Evolutionary conservation across 441 rosid genomes (phyloP).

Genomic region (Theobroma grandiflorum): DNA sequence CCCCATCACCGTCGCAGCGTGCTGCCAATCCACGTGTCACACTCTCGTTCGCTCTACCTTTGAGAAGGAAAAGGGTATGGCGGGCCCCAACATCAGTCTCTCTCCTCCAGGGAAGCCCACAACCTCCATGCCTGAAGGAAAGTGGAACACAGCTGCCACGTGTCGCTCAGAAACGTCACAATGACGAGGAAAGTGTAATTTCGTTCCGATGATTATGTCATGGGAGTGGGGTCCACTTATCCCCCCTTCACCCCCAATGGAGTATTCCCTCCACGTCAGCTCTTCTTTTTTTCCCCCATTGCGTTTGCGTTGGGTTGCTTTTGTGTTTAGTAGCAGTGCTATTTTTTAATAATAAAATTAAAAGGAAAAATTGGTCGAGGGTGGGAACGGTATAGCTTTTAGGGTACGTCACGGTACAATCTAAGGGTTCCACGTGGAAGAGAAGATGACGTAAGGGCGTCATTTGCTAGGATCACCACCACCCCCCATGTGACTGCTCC

Average conservation of each 20-base stretch:
- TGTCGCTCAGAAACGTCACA: slow-evolving; percentile 44
- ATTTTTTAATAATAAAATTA: not conserved
- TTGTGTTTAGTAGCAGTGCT: not conserved
- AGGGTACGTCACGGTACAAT: not conserved
- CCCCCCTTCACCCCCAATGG: not conserved
- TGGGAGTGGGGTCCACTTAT: slow-evolving; percentile 1
- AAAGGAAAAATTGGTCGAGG: too few relatives aligned
- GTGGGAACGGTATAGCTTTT: too few relatives aligned
- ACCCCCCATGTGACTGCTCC: slow-evolving; percentile 15
- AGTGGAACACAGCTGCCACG: slow-evolving; percentile 39
- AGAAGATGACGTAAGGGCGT: not conserved
- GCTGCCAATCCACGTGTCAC: slow-evolving; percentile 21
- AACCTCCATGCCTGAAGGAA: slow-evolving; percentile 53
- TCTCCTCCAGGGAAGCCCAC: slow-evolving; percentile 8
- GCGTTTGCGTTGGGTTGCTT: not conserved
- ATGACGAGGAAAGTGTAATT: slow-evolving; percentile 43
- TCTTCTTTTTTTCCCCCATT: too few relatives aligned
- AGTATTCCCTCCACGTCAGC: slow-evolving; percentile 29
- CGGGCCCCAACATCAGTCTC: slow-evolving; percentile 10
- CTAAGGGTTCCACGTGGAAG: not conserved
- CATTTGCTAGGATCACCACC: not conserved
- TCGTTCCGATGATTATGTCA: slow-evolving; percentile 44
- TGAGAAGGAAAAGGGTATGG: not conserved
- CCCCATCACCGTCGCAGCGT: not conserved
- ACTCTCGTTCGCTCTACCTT: not conserved